Conservation (phyloP, 371 early-diverging fungal genomes). For the Apophysomyces variabilis region DNA sequence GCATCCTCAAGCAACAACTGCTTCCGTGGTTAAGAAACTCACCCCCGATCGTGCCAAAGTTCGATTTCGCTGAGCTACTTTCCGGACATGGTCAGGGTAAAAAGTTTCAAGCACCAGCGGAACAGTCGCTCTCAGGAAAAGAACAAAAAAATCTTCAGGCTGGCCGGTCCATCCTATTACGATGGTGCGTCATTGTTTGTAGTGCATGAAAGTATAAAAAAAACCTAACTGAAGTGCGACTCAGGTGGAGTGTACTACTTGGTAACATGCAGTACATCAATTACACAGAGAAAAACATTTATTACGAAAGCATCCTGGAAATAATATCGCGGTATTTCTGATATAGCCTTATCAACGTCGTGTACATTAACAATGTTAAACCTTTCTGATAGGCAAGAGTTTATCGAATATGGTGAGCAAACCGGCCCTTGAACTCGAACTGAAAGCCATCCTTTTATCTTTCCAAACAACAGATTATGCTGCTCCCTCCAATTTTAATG, state of each 20-base stretch:
- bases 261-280: conserved; percentile 23
- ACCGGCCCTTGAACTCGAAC: conserved; percentile 21
- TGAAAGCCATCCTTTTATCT: conserved; percentile 29
- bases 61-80: background rate
- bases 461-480: conserved; percentile 29
- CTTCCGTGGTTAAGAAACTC: conserved; percentile 28
- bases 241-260: conserved; percentile 47
- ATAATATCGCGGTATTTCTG: conserved; percentile 44
- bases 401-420: conserved; percentile 49
- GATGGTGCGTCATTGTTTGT: conserved; percentile 26
- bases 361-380: background rate
- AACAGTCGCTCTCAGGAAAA: conserved; percentile 9
- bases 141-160: conserved; percentile 19
- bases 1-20: conserved; percentile 20
- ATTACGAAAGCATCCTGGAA: conserved; percentile 51
- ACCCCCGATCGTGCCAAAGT: background rate
- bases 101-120: background rate
- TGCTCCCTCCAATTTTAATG: conserved; percentile 14
- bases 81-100: conserved; percentile 1
- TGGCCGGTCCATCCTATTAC: conserved; percentile 23
- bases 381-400: conserved; percentile 36
- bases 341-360: too few species aligned
- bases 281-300: conserved; percentile 41
- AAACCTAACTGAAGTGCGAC: background rate
- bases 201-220: background rate